phyloP scores from a whole-genome alignment of 495 filamentous ascomycete species.

The Immersiella caudata region DNA sequence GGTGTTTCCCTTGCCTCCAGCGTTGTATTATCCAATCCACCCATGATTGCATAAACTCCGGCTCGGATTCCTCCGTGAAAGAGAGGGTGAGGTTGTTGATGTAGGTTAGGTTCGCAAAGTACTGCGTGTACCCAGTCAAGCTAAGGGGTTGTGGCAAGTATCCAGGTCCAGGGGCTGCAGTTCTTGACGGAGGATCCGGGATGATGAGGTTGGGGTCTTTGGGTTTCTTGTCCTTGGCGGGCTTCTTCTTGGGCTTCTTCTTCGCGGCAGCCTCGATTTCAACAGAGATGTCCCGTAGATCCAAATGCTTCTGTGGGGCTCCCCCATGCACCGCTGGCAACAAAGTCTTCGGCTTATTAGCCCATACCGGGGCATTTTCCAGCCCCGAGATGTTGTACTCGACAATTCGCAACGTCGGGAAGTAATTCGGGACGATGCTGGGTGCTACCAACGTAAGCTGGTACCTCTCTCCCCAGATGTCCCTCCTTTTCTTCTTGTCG shows the following conservation, averaged over 20 bases:
- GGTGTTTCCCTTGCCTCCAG: conserved; percentile 59
- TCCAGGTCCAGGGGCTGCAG: conserved; percentile 80
- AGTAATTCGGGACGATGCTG: conserved; percentile 91
- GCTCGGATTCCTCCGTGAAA: conserved; percentile 6
- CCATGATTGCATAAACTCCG: conserved; percentile 15
- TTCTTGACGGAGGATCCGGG: conserved; percentile 72
- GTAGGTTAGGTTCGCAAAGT: conserved; percentile 87
- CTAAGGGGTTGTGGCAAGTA: conserved; percentile 86
- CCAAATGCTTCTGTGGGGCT: conserved; percentile 27
- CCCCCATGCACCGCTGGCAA: background rate
- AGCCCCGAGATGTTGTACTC: conserved; percentile 93
- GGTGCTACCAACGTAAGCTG: conserved; percentile 76
- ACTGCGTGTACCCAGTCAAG: conserved; percentile 79
- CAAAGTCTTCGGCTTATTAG: conserved; percentile 30
- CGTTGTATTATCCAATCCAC: conserved; percentile 32
- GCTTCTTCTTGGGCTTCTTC: conserved; percentile 58
- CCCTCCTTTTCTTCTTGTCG: conserved; percentile 49
- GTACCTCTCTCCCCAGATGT: conserved; percentile 78
- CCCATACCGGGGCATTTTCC: conserved; percentile 55
- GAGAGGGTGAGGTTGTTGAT: conserved; percentile 64
- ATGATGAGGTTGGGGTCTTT: conserved; percentile 65
- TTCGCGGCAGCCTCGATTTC: conserved; percentile 9
- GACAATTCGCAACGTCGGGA: conserved; percentile 80
- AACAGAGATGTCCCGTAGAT: conserved; percentile 23
- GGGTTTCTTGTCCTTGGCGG: conserved; percentile 55